Percentiles rank a stretch among this genome's conserved stretches.
Evolutionary conservation across 2,329 filamentous ascomycete genomes (phyloP).

Genomic region (Dactylellina parvicollis): DNA sequence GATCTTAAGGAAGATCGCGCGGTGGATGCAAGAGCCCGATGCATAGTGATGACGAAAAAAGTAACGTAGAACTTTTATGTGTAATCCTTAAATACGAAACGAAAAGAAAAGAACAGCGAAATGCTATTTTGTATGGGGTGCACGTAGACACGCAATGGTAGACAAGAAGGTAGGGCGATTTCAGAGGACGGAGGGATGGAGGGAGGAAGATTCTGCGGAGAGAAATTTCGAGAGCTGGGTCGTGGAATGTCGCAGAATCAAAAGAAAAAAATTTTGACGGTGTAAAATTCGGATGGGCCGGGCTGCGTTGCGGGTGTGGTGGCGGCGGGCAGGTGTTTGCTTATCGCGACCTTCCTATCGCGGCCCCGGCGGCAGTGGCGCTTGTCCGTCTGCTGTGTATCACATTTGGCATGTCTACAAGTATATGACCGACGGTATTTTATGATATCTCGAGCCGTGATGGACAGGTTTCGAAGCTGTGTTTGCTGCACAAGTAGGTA

Average conservation of each 20-base stretch:
- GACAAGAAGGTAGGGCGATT: conserved; percentile 57
- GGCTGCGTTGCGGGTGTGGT: conserved; percentile 38
- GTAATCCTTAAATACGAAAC: conserved; percentile 24
- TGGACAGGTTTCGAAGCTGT: too few relatives aligned
- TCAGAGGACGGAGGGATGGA: conserved; percentile 56
- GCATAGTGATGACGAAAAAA: conserved; percentile 73
- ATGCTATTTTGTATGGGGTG: conserved; percentile 38
- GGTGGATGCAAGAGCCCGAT: conserved; percentile 88
- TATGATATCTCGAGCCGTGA: too few relatives aligned
- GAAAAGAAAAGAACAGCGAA: conserved; percentile 34
- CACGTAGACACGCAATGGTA: conserved; percentile 35
- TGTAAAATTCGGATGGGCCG: background rate
- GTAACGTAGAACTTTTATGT: conserved; percentile 16
- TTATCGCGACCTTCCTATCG: conserved; percentile 43
- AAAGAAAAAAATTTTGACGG: conserved; percentile 51
- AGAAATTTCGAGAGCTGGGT: conserved; percentile 58
- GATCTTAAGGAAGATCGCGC: conserved; percentile 75
- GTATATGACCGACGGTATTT: too few relatives aligned
- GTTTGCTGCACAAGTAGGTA: too few relatives aligned
- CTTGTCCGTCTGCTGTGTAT: too few relatives aligned
- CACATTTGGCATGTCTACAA: too few relatives aligned
- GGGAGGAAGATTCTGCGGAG: conserved; percentile 60
- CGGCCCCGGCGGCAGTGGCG: conserved; percentile 30
- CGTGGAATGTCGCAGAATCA: conserved; percentile 55
- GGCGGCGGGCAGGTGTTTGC: conserved; percentile 19